Percentiles rank a stretch among this genome's conserved stretches.
phyloP scores from a whole-genome alignment of 2,329 filamentous ascomycete genomes.

The Colletotrichum shisoi region DNA sequence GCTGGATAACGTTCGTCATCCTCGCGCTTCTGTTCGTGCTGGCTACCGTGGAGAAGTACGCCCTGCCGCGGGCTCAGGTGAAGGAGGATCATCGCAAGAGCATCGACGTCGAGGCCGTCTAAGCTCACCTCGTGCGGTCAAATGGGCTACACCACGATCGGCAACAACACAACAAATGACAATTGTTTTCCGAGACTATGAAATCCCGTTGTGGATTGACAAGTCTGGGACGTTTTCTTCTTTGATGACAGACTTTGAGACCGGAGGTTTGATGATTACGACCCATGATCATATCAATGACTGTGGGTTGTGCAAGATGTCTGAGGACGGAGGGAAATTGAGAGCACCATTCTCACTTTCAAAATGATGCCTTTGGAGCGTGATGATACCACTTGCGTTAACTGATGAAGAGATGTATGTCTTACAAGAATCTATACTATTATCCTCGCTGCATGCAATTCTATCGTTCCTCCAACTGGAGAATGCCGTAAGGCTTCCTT shows the following conservation, averaged over 20 bases:
- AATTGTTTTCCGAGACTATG: too few relatives aligned
- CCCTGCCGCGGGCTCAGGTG: constrained; percentile 42
- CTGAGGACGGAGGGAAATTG: neutral
- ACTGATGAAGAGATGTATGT: neutral
- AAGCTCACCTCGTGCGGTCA: neutral
- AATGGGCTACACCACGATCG: neutral
- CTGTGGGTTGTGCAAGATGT: neutral
- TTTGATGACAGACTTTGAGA: neutral
- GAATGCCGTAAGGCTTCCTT: neutral
- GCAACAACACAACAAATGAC: too few relatives aligned
- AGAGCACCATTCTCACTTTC: neutral
- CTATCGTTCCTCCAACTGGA: neutral
- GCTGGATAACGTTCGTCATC: constrained; percentile 43
- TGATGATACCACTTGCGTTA: neutral
- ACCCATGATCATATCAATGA: neutral
- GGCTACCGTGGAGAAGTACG: constrained; percentile 42
- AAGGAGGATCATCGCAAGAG: constrained; percentile 30
- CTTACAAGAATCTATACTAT: neutral
- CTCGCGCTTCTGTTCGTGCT: constrained; percentile 44
- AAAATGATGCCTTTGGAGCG: too few relatives aligned
- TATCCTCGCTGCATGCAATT: neutral
- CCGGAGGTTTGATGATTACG: too few relatives aligned
- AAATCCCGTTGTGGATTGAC: too few relatives aligned
- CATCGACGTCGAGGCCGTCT: constrained; percentile 32
- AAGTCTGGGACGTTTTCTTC: neutral